These are phyloP conservation scores for Sclerotinia sclerotiorum DNA, from an alignment of 2,329 filamentous ascomycete genomes.

Conservation along the genomic window DNA sequence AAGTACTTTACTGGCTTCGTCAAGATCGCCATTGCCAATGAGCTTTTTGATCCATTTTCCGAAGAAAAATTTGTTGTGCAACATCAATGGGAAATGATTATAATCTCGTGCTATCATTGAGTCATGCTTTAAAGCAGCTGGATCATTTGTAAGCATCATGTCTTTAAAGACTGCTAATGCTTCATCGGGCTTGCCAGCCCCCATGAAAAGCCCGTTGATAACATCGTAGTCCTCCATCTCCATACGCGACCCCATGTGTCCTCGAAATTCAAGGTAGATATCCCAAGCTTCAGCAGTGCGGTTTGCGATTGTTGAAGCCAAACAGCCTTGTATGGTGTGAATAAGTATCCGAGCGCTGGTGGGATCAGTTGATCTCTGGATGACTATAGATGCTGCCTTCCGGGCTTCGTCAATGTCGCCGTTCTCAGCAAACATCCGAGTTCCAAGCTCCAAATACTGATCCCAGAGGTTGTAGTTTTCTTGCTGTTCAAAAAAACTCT, in stretches of 20 bases:
- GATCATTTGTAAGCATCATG: constrained; percentile 64
- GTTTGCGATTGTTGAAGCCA: constrained; percentile 50
- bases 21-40: constrained; percentile 68
- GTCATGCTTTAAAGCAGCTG: constrained; percentile 27
- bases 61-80: constrained; percentile 76
- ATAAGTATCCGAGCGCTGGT: constrained; percentile 59
- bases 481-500: constrained; percentile 25
- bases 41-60: constrained; percentile 86
- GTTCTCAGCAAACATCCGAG: constrained; percentile 60
- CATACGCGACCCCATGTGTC: constrained; percentile 59
- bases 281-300: constrained; percentile 62
- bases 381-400: constrained; percentile 54
- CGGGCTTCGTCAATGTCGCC: constrained; percentile 61
- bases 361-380: constrained; percentile 45
- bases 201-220: constrained; percentile 69
- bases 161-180: constrained; percentile 80
- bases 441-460: constrained; percentile 64
- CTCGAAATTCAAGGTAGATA: constrained; percentile 64
- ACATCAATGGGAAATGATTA: constrained; percentile 47
- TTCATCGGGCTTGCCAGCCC: constrained; percentile 61
- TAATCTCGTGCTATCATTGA: constrained; percentile 25
- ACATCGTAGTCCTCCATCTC: constrained; percentile 74
- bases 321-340: constrained; percentile 66
- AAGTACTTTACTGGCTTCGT: constrained; percentile 70
- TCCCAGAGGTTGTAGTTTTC: constrained; percentile 39